Base-by-base conservation (phyloP, 2,329 filamentous ascomycete genomes). In the Sporothrix sp. region DNA sequence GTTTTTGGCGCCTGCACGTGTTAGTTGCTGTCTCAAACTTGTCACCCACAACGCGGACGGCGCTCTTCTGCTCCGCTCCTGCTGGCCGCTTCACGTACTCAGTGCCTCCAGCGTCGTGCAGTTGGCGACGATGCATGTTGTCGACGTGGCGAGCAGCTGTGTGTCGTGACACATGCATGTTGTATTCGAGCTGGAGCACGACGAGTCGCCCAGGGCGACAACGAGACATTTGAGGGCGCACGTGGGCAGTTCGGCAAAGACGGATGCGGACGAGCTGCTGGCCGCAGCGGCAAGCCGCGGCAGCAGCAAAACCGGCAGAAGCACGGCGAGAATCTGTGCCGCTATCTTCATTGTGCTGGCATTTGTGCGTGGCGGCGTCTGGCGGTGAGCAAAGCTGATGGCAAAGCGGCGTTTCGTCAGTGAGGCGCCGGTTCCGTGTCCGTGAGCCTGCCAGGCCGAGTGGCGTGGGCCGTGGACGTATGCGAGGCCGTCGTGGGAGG, bases 1-100 rank as follows among this genome's bases (percentile, higher is more conserved):
- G 50, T 62, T 61, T 20, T 58, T 60, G 14, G 56, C 58, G 18
- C 47, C 57, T 59, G 25, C 14, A 9, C 2, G 2, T 18, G 39
- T 50, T 44, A 53, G 42, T n/a, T n/a, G n/a, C n/a, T n/a, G n/a
- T n/a, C n/a, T n/a, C n/a, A n/a, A n/a, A n/a, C n/a, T n/a, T n/a
- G n/a, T n/a, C n/a, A n/a, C n/a, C n/a, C n/a, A n/a, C n/a, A n/a
- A n/a, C n/a, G n/a, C n/a, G n/a, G n/a, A n/a, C n/a, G n/a, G n/a
- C n/a, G n/a, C n/a, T n/a, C n/a, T n/a, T n/a, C n/a, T n/a, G n/a
- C n/a, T n/a, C n/a, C n/a, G n/a, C n/a, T n/a, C n/a, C n/a, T n/a
- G n/a, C n/a, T n/a, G n/a, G n/a, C n/a, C n/a, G n/a, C n/a, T n/a
- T n/a, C n/a, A 38, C 51, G 3, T 53, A 53, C 52, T 50, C 27